phyloP scores from a whole-genome alignment of 2,329 filamentous ascomycete genomes.

The Pseudocercospora fuligena region DNA sequence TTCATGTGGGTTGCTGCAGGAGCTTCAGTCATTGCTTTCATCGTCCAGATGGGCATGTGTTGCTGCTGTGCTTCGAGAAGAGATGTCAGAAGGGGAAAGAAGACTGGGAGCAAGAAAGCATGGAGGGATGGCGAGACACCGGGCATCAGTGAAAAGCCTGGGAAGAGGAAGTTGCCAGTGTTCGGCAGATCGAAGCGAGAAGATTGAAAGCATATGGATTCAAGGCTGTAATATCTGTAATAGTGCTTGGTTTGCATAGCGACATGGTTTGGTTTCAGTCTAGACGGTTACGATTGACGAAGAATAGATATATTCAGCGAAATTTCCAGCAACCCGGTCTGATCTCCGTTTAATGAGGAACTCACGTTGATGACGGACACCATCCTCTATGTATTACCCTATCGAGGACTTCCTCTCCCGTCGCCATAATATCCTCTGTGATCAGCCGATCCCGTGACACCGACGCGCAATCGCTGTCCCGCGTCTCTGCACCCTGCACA shows the following conservation, averaged over 20 bases:
- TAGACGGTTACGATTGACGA: conserved; percentile 3
- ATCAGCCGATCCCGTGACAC: too few species aligned
- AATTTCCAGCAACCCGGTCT: neutral
- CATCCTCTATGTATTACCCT: too few species aligned
- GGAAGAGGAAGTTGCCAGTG: conserved; percentile 21
- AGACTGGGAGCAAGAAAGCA: conserved; percentile 45
- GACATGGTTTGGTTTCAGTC: neutral
- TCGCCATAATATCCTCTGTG: too few species aligned
- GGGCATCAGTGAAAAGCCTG: conserved; percentile 22
- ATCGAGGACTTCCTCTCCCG: too few species aligned
- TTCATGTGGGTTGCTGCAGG: conserved; percentile 87
- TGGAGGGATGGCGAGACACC: conserved; percentile 22
- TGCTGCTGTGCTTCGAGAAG: conserved; percentile 72
- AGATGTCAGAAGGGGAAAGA: conserved; percentile 57
- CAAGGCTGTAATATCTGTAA: neutral
- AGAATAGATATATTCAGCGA: neutral
- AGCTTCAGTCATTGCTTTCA: conserved; percentile 69
- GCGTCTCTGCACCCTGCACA: too few species aligned
- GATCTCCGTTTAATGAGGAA: neutral
- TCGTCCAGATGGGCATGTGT: conserved; percentile 73
- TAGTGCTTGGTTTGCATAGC: conserved; percentile 7
- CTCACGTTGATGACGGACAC: neutral
- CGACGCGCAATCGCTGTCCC: too few species aligned
- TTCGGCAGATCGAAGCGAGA: conserved; percentile 24
- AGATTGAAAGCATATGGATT: neutral